Evolutionary conservation across 495 filamentous ascomycete genomes (phyloP).

Genomic region (Aspergillus affinis): DNA sequence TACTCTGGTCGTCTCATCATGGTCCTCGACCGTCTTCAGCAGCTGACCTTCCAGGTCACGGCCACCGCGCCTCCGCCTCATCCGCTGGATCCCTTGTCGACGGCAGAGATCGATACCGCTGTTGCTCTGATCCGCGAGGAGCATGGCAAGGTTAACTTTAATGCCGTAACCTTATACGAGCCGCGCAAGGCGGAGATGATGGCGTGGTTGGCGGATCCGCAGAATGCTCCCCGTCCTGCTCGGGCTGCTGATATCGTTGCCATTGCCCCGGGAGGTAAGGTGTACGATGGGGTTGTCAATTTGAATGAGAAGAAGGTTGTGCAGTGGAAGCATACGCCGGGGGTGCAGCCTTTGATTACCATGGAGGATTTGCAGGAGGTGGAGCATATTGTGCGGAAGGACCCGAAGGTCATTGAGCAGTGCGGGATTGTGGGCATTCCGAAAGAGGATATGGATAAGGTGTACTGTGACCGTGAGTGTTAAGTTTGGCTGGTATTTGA

Average conservation of each 20-base stretch:
- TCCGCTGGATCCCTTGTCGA: conserved; percentile 82
- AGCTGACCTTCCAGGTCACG: conserved; percentile 64
- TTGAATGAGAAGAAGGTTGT: conserved; percentile 68
- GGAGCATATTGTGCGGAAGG: conserved; percentile 75
- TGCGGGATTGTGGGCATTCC: conserved; percentile 86
- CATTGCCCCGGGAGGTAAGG: conserved; percentile 75
- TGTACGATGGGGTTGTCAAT: conserved; percentile 86
- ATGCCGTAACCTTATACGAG: conserved; percentile 85
- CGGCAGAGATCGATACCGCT: conserved; percentile 72
- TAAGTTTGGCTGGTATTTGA: background rate
- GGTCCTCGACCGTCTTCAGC: conserved; percentile 69
- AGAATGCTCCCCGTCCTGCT: conserved; percentile 60
- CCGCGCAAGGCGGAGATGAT: conserved; percentile 86
- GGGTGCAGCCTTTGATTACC: conserved; percentile 88
- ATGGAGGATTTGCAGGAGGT: conserved; percentile 93
- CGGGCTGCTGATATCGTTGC: conserved; percentile 82
- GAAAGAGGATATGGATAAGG: conserved; percentile 83
- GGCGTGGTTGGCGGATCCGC: conserved; percentile 70
- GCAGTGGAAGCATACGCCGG: conserved; percentile 73
- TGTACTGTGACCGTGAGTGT: conserved; percentile 81
- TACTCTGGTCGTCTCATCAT: conserved; percentile 34
- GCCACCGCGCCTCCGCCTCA: conserved; percentile 59
- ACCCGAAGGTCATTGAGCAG: conserved; percentile 90
- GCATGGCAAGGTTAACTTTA: conserved; percentile 75
- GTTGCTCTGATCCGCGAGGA: conserved; percentile 69